Base-by-base conservation (phyloP, 768 basidiomycete genomes). In the Trametopsis cervina region DNA sequence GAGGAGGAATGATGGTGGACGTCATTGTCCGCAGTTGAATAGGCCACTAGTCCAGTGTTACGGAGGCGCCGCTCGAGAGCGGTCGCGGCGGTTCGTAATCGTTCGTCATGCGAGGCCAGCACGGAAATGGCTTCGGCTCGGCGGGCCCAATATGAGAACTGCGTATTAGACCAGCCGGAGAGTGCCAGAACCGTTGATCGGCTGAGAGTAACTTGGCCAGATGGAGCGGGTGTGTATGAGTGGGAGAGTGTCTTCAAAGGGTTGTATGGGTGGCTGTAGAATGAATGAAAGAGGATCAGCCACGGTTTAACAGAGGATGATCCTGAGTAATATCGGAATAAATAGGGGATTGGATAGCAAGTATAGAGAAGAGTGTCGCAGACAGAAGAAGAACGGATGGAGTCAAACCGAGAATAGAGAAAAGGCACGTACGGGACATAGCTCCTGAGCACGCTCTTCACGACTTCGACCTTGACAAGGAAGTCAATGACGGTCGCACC, bases 101-200 rank as follows among this genome's bases (percentile, higher is more conserved):
- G 68, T 33, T 61, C 59, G 52, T 75, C 73, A 38, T 70, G 65
- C 33, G 62, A 52, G 13, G 67, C 63, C 24, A 75, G 65, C 33
- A 76, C 74, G 42, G 73, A 74, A 39, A 75, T 68, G 23, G 71
- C 74, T 57, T 76, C 75, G 4, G 68, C 61, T 24, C 73, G 72
- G 44, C 73, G 72, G n/a, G 73, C 71, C 75, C 73, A 75, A 50
- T 76, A 76, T 40, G 73, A 76, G 42, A 75, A 75, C 48, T 76
- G 75, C 7, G 73, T 75, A 42, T 76, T 75, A 17, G 74, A 76
- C 73, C 73, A 76, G 49, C 73, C 73, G 4, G 73, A 74, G 42
- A 75, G 66, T 39, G 69, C 60, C 42, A 75, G 69, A 44, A 75
- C 69, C 38, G 71, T 70, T 33, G 72, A 68, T 37, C 75, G 71